Evolutionary conservation across 148 eudicot species (phyloP).

Genomic region (Limonium bicolor): DNA sequence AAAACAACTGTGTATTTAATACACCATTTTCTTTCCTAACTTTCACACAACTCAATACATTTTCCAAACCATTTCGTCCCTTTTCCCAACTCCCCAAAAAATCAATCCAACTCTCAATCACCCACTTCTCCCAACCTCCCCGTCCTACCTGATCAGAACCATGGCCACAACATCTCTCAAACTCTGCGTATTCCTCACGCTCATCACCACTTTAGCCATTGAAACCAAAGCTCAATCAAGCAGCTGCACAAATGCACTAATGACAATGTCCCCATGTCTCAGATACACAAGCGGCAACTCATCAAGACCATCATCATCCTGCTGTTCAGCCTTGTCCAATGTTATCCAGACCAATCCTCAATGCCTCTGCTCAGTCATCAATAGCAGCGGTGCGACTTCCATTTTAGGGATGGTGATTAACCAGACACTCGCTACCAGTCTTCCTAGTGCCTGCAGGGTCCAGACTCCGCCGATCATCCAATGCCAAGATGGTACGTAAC

Average conservation of each 20-base stretch:
- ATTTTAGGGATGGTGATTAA: conserved; percentile 19
- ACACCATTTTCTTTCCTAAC: not conserved
- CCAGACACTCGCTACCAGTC: conserved; percentile 1
- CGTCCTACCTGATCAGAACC: too few relatives aligned
- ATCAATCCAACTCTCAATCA: too few relatives aligned
- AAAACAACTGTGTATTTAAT: not conserved
- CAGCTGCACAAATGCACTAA: conserved; percentile 17
- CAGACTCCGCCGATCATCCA: conserved; percentile 5
- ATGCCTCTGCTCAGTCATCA: conserved; percentile 33
- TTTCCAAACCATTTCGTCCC: not conserved
- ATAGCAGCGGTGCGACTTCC: conserved; percentile 13
- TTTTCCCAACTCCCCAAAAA: not conserved
- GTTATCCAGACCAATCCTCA: conserved; percentile 16
- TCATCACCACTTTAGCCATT: not conserved
- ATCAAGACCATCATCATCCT: conserved; percentile 14
- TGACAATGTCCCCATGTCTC: conserved; percentile 23
- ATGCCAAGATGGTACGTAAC: conserved; percentile 4
- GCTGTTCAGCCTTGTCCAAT: conserved; percentile 19
- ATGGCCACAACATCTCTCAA: too few relatives aligned
- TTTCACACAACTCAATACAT: not conserved
- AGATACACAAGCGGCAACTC: conserved; percentile 28
- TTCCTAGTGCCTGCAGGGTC: conserved; percentile 8
- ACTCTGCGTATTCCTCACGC: not conserved
- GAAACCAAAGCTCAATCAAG: conserved; percentile 5
- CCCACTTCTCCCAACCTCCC: too few relatives aligned